phyloP scores from a whole-genome alignment of 345 rosid species.

The Bruguiera gymnorhiza region DNA sequence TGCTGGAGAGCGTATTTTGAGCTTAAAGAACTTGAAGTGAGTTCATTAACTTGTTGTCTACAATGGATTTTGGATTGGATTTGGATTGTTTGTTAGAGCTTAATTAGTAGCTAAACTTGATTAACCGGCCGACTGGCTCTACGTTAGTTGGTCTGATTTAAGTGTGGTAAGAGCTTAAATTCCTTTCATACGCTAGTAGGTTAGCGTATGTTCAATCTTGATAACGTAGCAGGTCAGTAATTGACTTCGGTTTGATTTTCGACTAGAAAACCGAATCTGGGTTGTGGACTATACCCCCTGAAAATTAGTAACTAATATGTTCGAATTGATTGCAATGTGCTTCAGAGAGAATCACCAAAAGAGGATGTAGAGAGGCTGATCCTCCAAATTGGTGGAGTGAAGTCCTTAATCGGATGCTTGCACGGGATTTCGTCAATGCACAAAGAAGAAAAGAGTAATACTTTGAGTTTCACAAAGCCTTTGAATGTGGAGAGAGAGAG shows the following conservation, averaged over 20 bases:
- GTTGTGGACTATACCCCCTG: too few relatives aligned
- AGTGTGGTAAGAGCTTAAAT: too few relatives aligned
- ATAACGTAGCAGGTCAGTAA: too few relatives aligned
- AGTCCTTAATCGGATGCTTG: conserved; percentile 61
- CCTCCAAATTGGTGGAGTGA: conserved; percentile 58
- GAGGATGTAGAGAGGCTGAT: conserved; percentile 65
- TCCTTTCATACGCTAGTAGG: too few relatives aligned
- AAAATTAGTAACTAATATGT: neutral
- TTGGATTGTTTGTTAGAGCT: neutral
- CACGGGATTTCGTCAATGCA: conserved; percentile 55
- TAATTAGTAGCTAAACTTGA: neutral
- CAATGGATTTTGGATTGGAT: neutral
- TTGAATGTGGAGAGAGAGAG: conserved; percentile 19
- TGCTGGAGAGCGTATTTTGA: conserved; percentile 90
- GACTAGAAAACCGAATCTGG: too few relatives aligned
- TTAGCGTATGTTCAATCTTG: too few relatives aligned
- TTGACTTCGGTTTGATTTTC: too few relatives aligned
- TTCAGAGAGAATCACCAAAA: conserved; percentile 49
- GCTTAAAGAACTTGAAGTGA: conserved; percentile 76
- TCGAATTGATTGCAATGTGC: conserved; percentile 6
- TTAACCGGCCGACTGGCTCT: too few relatives aligned
- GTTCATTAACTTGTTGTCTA: neutral
- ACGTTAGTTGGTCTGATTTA: too few relatives aligned
- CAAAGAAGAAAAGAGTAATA: conserved; percentile 31
- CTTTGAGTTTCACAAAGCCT: conserved; percentile 17